Evolutionary conservation across 441 rosid species (phyloP), one percentile per base, ranked within the genome.

Genomic region (Rhodomyrtus psidioides): DNA sequence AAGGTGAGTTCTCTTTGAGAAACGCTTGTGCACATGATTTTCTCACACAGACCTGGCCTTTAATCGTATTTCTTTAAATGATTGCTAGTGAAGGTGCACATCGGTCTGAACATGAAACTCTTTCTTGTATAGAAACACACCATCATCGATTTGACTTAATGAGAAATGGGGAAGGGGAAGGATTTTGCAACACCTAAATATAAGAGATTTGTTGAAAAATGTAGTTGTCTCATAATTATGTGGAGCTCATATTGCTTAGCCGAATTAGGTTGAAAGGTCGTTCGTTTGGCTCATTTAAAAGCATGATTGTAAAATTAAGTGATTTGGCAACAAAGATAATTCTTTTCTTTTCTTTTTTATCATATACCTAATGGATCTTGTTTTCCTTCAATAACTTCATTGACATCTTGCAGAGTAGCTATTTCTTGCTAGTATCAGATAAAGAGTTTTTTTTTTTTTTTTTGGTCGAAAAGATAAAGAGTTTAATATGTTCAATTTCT

Each of bases 1-100:
- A 89, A 94, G 98, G 99, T 94, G 79, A 62, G 89, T 83, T 74
- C 75, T 85, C 83, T 58, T 21, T 70, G 21, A 70, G 49, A 70
- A 70, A 34, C 10, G 79, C 46, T 54, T 54, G 84, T 53, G 28
- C 58, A 27, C 59, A 54, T 27, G 58, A 54, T 53, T 70, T 70
- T 15, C 14, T 39, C 46, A 30, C 23, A 28, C 34, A 65, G 76
- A 65, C 76, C 76, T 39, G 46, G 76, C 46, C 26, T 65, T 30
- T 65, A 9, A 30, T 65, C 23, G 30, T 34, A 65, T 65, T 65
- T 65, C 46, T 65, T 30, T 1, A 3, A 30, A 30, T 30, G 75
- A 62, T 62, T 62, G 44, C 75, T 62, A 62, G 75, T 44, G 30
- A 62, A 62, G 13, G 19, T 62, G 44, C 44, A 30, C 9, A 30